A percentile compares a stretch with the other conserved stretches of the same genome.
Conservation (phyloP, 1,284 basidiomycete genomes). For the Phlebopus sp. region DNA sequence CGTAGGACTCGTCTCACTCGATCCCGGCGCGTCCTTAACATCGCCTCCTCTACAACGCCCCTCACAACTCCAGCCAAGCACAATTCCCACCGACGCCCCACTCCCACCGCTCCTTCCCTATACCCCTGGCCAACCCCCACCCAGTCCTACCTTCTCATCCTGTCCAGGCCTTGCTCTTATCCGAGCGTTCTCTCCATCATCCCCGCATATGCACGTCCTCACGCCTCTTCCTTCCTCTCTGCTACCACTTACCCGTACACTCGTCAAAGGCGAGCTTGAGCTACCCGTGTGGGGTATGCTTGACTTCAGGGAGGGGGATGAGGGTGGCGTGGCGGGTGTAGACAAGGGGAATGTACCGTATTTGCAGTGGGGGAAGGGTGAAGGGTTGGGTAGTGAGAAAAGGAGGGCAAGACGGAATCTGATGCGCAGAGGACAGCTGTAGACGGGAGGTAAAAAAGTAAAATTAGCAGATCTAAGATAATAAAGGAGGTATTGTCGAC, state of each 20-base stretch:
- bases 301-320: constrained; percentile 55
- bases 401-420: constrained; percentile 81
- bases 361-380: constrained; percentile 73
- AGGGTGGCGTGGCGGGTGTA: constrained; percentile 50
- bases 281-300: constrained; percentile 86
- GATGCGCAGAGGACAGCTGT: constrained; percentile 80
- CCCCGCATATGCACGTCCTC: constrained; percentile 60
- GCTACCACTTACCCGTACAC: constrained; percentile 42
- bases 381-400: constrained; percentile 66
- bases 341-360: constrained; percentile 71
- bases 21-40: constrained; percentile 15
- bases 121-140: constrained; percentile 48
- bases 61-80: neutral
- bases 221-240: constrained; percentile 61
- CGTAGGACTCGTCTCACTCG: constrained; percentile 65
- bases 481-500: neutral
- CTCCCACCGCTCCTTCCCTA: constrained; percentile 45
- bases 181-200: constrained; percentile 40
- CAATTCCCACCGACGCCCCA: neutral
- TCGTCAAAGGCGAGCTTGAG: constrained; percentile 87
- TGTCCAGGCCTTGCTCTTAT: constrained; percentile 75
- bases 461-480: neutral
- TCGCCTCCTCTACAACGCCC: neutral
- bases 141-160: constrained; percentile 53
- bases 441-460: constrained; percentile 8